Evolutionary conservation across 2,329 filamentous ascomycete genomes (phyloP).

Genomic region (Shiraia bambusicola): DNA sequence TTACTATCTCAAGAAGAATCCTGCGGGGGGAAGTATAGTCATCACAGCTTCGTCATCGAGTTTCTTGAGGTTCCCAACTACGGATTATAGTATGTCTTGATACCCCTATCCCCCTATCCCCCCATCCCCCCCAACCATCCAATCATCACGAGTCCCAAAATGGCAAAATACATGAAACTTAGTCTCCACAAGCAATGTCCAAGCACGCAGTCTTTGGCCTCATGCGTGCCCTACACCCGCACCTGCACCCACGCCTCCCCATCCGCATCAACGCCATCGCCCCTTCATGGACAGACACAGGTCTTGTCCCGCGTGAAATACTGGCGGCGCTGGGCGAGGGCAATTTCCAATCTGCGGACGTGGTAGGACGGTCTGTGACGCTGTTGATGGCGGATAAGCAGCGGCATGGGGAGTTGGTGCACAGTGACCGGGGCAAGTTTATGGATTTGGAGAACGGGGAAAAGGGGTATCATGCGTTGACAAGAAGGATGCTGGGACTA

Average conservation of each 20-base stretch:
- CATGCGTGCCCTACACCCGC: conserved; percentile 24
- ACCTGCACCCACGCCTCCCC: conserved; percentile 24
- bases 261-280: conserved; percentile 40
- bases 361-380: conserved; percentile 24
- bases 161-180: no score
- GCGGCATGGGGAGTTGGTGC: conserved; percentile 31
- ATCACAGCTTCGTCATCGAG: conserved; percentile 34
- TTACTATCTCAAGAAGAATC: conserved; percentile 28
- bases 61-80: conserved; percentile 23
- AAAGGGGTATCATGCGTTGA: conserved; percentile 20
- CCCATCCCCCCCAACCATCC: no score
- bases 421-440: conserved; percentile 25
- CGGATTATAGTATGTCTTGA: conserved; percentile 36
- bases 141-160: no score
- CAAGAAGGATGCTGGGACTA: conserved; percentile 19
- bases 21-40: conserved; percentile 34
- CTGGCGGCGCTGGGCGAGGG: conserved; percentile 18
- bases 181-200: no score
- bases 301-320: conserved; percentile 19
- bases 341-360: conserved; percentile 25
- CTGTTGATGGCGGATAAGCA: conserved; percentile 31
- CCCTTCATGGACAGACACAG: conserved; percentile 35
- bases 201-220: conserved; percentile 39
- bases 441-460: conserved; percentile 34
- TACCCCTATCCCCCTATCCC: no score